phyloP scores from a whole-genome alignment of 164 flowering plant species.

The Cinnamomum chago region DNA sequence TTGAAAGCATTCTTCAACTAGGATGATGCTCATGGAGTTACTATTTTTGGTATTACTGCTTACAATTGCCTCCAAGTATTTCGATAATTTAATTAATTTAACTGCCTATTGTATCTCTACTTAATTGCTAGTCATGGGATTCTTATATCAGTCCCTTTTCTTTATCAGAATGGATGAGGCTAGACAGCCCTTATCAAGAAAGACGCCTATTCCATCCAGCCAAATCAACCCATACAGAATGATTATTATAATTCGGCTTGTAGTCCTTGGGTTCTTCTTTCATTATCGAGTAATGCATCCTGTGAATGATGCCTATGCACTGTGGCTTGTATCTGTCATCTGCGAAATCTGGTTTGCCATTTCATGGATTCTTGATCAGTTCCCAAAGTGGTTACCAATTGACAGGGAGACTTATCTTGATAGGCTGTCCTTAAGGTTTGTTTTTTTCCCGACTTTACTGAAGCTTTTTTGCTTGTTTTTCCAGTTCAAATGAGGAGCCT shows the following conservation, averaged over 20 bases:
- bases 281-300: conserved; percentile 59
- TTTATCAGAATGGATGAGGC: conserved; percentile 62
- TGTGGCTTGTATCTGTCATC: conserved; percentile 64
- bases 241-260: conserved; percentile 61
- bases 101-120: background rate
- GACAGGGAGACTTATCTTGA: conserved; percentile 68
- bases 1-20: background rate
- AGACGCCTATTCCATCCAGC: conserved; percentile 54
- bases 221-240: conserved; percentile 61
- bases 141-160: background rate
- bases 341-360: conserved; percentile 70
- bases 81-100: background rate
- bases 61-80: background rate
- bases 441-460: background rate
- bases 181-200: conserved; percentile 62
- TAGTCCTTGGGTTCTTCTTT: conserved; percentile 56
- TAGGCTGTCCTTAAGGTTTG: conserved; percentile 53
- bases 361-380: conserved; percentile 72
- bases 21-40: background rate
- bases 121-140: background rate
- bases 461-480: background rate
- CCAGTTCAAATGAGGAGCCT: background rate
- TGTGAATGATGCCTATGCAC: conserved; percentile 47
- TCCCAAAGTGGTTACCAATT: conserved; percentile 64
- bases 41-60: background rate